Conservation (phyloP, 2,329 filamentous ascomycete species). For the Chaetomium olivaceum region DNA sequence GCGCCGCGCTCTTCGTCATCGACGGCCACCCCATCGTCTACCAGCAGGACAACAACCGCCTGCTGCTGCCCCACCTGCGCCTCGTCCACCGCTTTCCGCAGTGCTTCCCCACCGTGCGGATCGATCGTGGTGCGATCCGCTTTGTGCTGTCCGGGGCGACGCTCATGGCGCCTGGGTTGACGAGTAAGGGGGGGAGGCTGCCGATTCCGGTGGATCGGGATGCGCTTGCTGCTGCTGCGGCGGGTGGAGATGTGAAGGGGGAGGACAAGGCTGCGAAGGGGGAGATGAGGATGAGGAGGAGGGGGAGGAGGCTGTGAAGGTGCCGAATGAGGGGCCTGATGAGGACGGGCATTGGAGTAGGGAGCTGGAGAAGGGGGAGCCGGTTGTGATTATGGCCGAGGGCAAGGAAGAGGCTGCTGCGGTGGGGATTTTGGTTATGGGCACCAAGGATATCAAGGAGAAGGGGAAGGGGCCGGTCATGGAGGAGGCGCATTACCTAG, state of each 20-base stretch:
- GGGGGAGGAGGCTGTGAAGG: constrained; percentile 31
- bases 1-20: constrained; percentile 84
- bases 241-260: constrained; percentile 20
- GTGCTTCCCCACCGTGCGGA: constrained; percentile 80
- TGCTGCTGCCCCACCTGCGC: constrained; percentile 81
- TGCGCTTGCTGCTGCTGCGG: constrained; percentile 1
- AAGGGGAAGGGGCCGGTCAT: constrained; percentile 94
- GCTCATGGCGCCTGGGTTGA: constrained; percentile 94
- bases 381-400: constrained; percentile 88
- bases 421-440: constrained; percentile 78
- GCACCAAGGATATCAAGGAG: constrained; percentile 88
- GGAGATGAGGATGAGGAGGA: constrained; percentile 32
- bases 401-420: constrained; percentile 91
- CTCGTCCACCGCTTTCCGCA: constrained; percentile 88
- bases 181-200: constrained; percentile 76
- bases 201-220: constrained; percentile 55
- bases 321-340: constrained; percentile 49
- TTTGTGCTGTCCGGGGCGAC: constrained; percentile 93
- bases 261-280: constrained; percentile 38
- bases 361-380: constrained; percentile 76
- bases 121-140: constrained; percentile 93
- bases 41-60: constrained; percentile 71
- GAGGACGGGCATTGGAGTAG: constrained; percentile 59
- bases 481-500: constrained; percentile 89
- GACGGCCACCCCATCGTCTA: constrained; percentile 81